These are phyloP conservation scores for Lactarius trivialis DNA, from an alignment of 768 basidiomycete species.

Conservation along the genomic window DNA sequence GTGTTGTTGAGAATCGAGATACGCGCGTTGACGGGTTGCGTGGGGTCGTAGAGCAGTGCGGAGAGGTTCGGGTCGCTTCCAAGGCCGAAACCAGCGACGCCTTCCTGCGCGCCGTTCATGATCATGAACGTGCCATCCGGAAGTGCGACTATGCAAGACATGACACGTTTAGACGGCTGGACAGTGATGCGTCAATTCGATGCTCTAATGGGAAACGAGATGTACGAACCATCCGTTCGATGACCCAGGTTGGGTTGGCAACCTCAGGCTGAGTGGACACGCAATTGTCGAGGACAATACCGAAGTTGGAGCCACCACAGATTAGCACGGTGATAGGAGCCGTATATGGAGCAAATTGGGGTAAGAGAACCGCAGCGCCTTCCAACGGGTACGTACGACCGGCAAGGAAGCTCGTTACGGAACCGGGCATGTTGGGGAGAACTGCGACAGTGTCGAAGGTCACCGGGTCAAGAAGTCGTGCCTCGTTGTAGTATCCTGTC, in stretches of 20 bases:
- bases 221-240: slow-evolving; percentile 70
- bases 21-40: slow-evolving; percentile 49
- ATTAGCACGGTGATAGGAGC: slow-evolving; percentile 61
- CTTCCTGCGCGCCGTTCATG: slow-evolving; percentile 64
- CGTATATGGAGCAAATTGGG: slow-evolving; percentile 66
- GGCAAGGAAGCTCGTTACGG: slow-evolving; percentile 63
- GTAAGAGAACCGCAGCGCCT: slow-evolving; percentile 63
- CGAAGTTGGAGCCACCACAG: slow-evolving; percentile 68
- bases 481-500: slow-evolving; percentile 74
- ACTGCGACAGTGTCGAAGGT: slow-evolving; percentile 54
- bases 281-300: slow-evolving; percentile 60
- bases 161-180: slow-evolving; percentile 66
- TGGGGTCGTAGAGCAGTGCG: slow-evolving; percentile 67
- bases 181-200: neutral
- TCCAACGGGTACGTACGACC: slow-evolving; percentile 76
- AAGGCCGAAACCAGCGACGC: slow-evolving; percentile 69
- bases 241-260: slow-evolving; percentile 52
- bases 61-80: slow-evolving; percentile 54
- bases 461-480: slow-evolving; percentile 60
- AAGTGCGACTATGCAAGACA: slow-evolving; percentile 67
- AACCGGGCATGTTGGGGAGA: slow-evolving; percentile 69
- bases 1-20: slow-evolving; percentile 62
- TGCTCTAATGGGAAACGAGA: neutral
- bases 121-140: slow-evolving; percentile 76
- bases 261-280: slow-evolving; percentile 62